Evolutionary conservation across 148 eudicot genomes (phyloP), one percentile per base, ranked within the genome.

Genomic region (Gaultheria prostrata): DNA sequence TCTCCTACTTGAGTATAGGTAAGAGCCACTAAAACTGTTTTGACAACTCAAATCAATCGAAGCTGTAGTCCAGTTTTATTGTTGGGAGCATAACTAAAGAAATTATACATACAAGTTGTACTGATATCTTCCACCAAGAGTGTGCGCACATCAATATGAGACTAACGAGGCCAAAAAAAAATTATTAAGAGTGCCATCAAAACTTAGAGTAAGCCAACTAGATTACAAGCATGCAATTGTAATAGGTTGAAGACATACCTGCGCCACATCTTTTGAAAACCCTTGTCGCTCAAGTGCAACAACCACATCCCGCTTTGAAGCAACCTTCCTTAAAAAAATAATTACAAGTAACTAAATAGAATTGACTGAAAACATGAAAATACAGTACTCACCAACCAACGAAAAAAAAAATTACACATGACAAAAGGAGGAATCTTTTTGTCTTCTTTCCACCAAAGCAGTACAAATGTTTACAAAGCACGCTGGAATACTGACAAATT

Each of bases 211-310:
- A 33, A 71, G 18, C 9, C 51, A 20, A 17, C 24, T 26, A 48
- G 11, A 76, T 76, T 50, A 49, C 12, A 46, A 13, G 33, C 79
- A 46, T 48, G 57, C 53, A n/a, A n/a, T 13, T 46, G 28, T 28
- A 45, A 33, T 53, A 21, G 11, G 1, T 48, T 50, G 18, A 24
- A 51, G 26, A 43, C 8, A 75, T 86, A 95, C 98, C 97, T 92
- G 94, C 59, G 98, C 98, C 72, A 95, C 98, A 85, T 92, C 98
- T 57, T 84, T 90, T 0, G 97, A 95, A 87, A 95, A 95, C 35
- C 98, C 95, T 86, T 90, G 90, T 71, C 81, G 90, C 51, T 84
- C 82, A 82, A 93, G 95, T 85, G 93, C 93, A 82, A 91, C 90
- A 69, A 92, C 82, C 54, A 92, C 87, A 87, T 89, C 93, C 82